These are phyloP conservation scores for Maudiozyma barnettii DNA, from an alignment of 805 yeast genomes.

Conservation along the genomic window DNA sequence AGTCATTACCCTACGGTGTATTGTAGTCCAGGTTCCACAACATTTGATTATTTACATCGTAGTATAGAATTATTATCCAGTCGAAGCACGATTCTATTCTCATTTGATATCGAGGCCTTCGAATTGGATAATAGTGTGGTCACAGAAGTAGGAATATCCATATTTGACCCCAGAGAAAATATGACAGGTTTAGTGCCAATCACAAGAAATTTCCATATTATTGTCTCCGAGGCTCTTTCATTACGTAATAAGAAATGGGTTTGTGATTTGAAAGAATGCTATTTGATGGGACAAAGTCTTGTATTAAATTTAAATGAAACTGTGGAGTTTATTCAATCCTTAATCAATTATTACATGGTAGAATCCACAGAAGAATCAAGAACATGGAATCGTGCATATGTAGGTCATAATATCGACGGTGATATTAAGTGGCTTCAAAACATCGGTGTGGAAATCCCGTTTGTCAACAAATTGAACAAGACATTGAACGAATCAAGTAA, in stretches of 20 bases:
- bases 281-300: conserved; percentile 41
- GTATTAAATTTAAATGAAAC: conserved; percentile 33
- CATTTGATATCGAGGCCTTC: conserved; percentile 50
- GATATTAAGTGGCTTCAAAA: conserved; percentile 44
- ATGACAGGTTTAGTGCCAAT: conserved; percentile 32
- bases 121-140: conserved; percentile 35
- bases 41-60: conserved; percentile 16
- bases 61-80: conserved; percentile 16
- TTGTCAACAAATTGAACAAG: conserved; percentile 5
- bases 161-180: conserved; percentile 46
- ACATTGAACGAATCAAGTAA: neutral
- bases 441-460: conserved; percentile 41
- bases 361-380: conserved; percentile 17
- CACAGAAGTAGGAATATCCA: conserved; percentile 50
- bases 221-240: conserved; percentile 36
- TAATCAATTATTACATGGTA: conserved; percentile 37
- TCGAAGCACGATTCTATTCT: conserved; percentile 30
- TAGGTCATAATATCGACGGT: conserved; percentile 51
- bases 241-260: conserved; percentile 45
- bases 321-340: conserved; percentile 31
- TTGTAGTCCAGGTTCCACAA: conserved; percentile 14
- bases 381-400: conserved; percentile 31
- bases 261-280: conserved; percentile 42
- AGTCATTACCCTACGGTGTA: conserved; percentile 19
- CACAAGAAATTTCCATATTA: conserved; percentile 35